Evolutionary conservation across 1,284 basidiomycete species (phyloP), one percentile per base, ranked within the genome.

Genomic region (Ustilago lituana): DNA sequence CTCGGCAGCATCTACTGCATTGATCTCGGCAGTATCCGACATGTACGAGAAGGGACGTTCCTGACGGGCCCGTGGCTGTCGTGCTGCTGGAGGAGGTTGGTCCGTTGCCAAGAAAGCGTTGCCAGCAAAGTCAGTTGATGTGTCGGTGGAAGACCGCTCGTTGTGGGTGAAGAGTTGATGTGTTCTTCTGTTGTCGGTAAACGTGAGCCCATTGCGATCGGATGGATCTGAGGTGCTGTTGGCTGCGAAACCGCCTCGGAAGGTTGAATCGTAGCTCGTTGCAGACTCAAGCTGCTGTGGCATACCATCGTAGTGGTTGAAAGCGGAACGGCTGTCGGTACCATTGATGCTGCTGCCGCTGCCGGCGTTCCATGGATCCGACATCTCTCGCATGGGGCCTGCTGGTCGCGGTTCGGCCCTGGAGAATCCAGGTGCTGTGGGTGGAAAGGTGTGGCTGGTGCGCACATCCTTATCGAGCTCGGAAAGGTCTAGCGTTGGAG

Each of bases 41-140:
- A 65, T 46, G 52, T 70, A 70, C n/a, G 56, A 61, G 39, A 65
- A 70, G 2, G 67, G 67, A 11, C 67, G 56, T n/a, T 60, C 61
- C 20, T 59, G 60, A 15, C 50, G 36, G 8, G 55, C 32, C 5
- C 38, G 24, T 2, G 36, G 38, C 24, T 58, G 50, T 27, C 64
- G 27, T n/a, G 38, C 39, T 23, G 43, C 53, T 17, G 48, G 32
- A 4, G 27, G 20, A 15, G 31, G 9, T 17, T 36, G 45, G 9
- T 39, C 38, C 3, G 54, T 8, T 7, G 36, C 19, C 14, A 43
- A 40, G 26, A 54, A 49, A 1, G 36, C 14, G 11, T 43, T 46
- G 6, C 29, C 31, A 11, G 44, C 17, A 23, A 23, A 35, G 19
- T 20, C 31, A n/a, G 22, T 20, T 11, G 17, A 11, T 29, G 24